phyloP scores from a whole-genome alignment of 805 yeast genomes.

The Sugiyamaella floridensis region DNA sequence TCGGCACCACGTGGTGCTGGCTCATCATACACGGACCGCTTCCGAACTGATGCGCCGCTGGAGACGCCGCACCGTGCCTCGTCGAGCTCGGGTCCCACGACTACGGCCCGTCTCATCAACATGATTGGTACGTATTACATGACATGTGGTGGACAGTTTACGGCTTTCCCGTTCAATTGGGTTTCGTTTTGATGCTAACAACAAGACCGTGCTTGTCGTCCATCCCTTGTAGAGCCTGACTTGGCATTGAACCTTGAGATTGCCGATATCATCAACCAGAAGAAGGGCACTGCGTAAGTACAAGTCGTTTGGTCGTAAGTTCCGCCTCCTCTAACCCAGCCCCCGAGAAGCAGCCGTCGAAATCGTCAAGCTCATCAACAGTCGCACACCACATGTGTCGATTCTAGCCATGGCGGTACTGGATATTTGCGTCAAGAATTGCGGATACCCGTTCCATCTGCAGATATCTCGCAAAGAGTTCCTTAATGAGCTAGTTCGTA shows the following conservation, averaged over 20 bases:
- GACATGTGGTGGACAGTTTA: too few species aligned
- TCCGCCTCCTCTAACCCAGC: slow-evolving; percentile 1
- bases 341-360: slow-evolving; percentile 91
- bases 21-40: slow-evolving; percentile 28
- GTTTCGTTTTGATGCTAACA: slow-evolving; percentile 1
- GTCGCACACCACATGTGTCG: slow-evolving; percentile 75
- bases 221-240: slow-evolving; percentile 78
- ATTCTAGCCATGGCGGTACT: slow-evolving; percentile 68
- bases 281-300: slow-evolving; percentile 54
- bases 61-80: slow-evolving; percentile 5
- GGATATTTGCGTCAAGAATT: slow-evolving; percentile 90
- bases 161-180: not conserved
- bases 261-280: slow-evolving; percentile 86
- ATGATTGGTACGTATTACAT: slow-evolving; percentile 27
- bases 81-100: slow-evolving; percentile 10
- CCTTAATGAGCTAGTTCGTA: slow-evolving; percentile 81
- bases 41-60: slow-evolving; percentile 21
- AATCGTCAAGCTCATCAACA: slow-evolving; percentile 74
- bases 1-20: slow-evolving; percentile 5
- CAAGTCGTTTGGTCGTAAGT: not conserved
- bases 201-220: slow-evolving; percentile 76
- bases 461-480: slow-evolving; percentile 95
- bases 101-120: slow-evolving; percentile 18
- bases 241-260: slow-evolving; percentile 82
- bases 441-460: slow-evolving; percentile 94